Evolutionary conservation across 805 yeast genomes (phyloP), one percentile per base, ranked within the genome.

Genomic region (Yarrowia osloensis): DNA sequence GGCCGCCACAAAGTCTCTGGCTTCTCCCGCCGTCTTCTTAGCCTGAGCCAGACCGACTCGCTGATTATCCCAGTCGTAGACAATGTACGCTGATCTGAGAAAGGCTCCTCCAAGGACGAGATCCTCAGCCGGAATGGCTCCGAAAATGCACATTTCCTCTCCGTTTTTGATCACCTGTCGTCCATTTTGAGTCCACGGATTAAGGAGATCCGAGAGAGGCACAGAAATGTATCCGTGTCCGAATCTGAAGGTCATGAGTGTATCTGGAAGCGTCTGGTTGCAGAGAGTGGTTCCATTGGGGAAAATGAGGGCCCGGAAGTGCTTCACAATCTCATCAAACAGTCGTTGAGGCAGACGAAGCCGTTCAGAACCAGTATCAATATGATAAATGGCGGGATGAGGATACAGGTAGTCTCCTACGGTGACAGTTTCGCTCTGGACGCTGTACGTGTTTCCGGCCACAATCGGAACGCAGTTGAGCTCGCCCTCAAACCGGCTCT

Each of bases 31-130:
- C 4, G 3, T 1, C 46, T 17, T 54, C 31, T 54, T 54, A 2
- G 62, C 46, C 24, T 54, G 62, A n/a, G 62, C 62, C 17, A 54
- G 46, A 17, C 62, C 31, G 3, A 54, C 17, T 29, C 6, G n/a
- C 24, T 54, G 46, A 13, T 54, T 54, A 4, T 54, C 46, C 62
- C 62, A 54, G 31, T 54, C 62, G 35, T 9, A 54, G 7, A 37
- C 24, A 2, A 39, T 17, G 8, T 54, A 54, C 1, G 62, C 62
- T 2, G 62, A 21, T 37, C 46, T 8, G 2, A 54, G n/a, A 8
- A 54, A 54, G 1, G 62, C 24, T 22, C 46, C 46, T 31, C 62
- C 62, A 17, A 54, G 46, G 2, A n/a, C 24, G 15, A 15, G 19
- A 3, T 13, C 19, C 7, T 2, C 6, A 5, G 11, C 17, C 12